Evolutionary conservation across 2,329 filamentous ascomycete genomes (phyloP).

Genomic region (Trichocomaceae sp.): DNA sequence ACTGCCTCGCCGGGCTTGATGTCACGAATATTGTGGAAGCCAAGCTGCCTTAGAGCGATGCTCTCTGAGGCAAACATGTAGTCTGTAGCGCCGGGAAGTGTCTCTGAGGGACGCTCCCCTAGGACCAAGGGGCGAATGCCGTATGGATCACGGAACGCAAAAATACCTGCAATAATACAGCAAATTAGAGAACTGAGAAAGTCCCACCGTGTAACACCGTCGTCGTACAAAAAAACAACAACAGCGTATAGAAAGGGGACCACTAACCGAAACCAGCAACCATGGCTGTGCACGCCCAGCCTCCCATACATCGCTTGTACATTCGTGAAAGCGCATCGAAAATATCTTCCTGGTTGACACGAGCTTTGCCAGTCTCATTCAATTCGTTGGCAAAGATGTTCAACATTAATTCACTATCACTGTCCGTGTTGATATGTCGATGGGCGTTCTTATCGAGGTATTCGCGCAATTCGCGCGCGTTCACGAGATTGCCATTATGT

Average conservation of each 20-base stretch:
- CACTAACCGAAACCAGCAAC: conserved; percentile 51
- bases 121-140: conserved; percentile 78
- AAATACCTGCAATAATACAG: conserved; percentile 42
- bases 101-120: conserved; percentile 64
- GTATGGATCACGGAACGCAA: conserved; percentile 71
- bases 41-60: conserved; percentile 72
- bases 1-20: conserved; percentile 79
- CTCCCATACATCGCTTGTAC: conserved; percentile 63
- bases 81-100: conserved; percentile 57
- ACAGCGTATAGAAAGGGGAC: conserved; percentile 6
- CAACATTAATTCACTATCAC: conserved; percentile 78
- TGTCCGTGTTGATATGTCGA: conserved; percentile 84
- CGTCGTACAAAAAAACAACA: not conserved
- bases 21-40: conserved; percentile 68
- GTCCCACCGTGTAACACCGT: conserved; percentile 26
- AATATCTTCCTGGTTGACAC: conserved; percentile 70
- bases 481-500: conserved; percentile 86
- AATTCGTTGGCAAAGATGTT: conserved; percentile 83
- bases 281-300: conserved; percentile 76
- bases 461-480: conserved; percentile 61
- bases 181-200: conserved; percentile 28
- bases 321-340: conserved; percentile 66
- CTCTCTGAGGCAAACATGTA: conserved; percentile 92
- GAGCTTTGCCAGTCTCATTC: conserved; percentile 71
- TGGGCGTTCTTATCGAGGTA: conserved; percentile 73